phyloP scores from a whole-genome alignment of 2,329 filamentous ascomycete genomes.

The Fusarium sp. region DNA sequence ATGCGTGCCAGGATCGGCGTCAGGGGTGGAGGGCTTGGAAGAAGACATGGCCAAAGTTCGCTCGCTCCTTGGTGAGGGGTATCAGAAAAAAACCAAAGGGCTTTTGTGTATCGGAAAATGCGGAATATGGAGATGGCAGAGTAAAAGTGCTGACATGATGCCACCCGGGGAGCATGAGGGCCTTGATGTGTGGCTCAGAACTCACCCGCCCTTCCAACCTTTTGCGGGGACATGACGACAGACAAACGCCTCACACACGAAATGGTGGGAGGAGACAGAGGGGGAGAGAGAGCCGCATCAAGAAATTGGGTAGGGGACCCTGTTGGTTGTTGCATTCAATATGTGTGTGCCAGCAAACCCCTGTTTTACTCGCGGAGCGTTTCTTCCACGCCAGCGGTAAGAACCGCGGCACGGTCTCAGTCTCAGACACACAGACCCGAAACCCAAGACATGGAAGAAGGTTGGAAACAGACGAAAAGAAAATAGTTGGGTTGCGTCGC shows the following conservation, averaged over 20 bases:
- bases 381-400: constrained; percentile 2
- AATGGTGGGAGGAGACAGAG: neutral
- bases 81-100: neutral
- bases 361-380: neutral
- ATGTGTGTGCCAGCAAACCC: neutral
- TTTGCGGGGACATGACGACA: constrained; percentile 49
- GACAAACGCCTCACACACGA: neutral
- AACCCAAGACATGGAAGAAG: neutral
- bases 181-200: constrained; percentile 39
- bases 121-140: constrained; percentile 28
- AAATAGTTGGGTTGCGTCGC: constrained; percentile 9
- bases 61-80: neutral
- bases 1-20: constrained; percentile 41
- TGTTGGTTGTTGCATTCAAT: neutral
- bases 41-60: constrained; percentile 10
- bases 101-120: neutral
- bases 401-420: neutral
- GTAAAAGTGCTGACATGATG: constrained; percentile 30
- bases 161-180: constrained; percentile 25
- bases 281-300: neutral
- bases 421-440: neutral
- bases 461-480: neutral
- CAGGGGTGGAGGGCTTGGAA: constrained; percentile 33
- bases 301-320: neutral
- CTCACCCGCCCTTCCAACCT: constrained; percentile 20